Conservation (phyloP, 805 yeast species). For the Lachancea cidri region DNA sequence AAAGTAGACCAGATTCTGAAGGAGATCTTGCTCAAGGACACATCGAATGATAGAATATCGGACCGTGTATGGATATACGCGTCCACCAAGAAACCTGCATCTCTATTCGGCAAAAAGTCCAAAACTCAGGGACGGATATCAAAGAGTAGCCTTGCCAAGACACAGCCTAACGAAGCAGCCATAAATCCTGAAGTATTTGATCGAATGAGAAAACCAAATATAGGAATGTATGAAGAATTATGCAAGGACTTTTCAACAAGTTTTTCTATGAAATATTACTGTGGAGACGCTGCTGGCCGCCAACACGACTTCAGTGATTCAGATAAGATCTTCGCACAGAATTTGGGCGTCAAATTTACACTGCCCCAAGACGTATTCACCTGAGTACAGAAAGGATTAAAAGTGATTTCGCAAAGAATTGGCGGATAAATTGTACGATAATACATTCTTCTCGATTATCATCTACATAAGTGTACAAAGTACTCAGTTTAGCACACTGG, state of each 20-base stretch:
- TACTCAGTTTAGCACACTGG: conserved; percentile 65
- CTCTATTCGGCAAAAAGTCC: conserved; percentile 10
- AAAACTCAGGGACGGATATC: background rate
- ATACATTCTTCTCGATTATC: background rate
- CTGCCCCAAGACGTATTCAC: conserved; percentile 68
- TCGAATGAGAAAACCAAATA: conserved; percentile 62
- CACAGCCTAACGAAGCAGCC: background rate
- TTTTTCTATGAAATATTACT: conserved; percentile 37
- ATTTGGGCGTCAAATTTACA: conserved; percentile 47
- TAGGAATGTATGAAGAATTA: conserved; percentile 71
- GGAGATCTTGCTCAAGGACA: conserved; percentile 23
- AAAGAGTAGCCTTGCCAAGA: background rate
- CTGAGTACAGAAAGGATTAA: background rate
- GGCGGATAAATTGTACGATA: background rate
- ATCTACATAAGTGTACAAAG: background rate
- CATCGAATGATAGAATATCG: conserved; percentile 23
- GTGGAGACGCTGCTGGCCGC: conserved; percentile 98
- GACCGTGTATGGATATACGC: conserved; percentile 49
- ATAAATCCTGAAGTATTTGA: conserved; percentile 14
- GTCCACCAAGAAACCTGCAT: conserved; percentile 51
- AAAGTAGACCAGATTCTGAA: conserved; percentile 39
- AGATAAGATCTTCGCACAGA: conserved; percentile 65
- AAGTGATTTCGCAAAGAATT: too few relatives aligned
- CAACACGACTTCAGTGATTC: conserved; percentile 70
- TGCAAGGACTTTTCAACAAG: conserved; percentile 33